Base-by-base conservation (phyloP, 108 stramenopile species). In the Skeletonema potamos region DNA sequence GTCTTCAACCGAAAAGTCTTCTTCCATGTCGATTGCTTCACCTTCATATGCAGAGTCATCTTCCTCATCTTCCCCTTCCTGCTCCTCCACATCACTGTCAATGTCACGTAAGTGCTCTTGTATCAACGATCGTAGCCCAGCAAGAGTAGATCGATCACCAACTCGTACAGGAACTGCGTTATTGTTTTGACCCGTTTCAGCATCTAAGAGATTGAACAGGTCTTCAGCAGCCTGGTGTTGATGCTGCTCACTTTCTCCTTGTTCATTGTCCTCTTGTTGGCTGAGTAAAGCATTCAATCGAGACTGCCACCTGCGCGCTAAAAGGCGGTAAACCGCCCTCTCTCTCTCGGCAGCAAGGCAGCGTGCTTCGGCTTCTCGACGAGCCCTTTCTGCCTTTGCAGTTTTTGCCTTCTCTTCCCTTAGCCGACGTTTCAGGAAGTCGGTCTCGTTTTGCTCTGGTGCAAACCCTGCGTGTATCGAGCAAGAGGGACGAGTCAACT, bases 231-330 rank as follows among this genome's bases (percentile, higher is more conserved):
- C 68, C 10, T 70, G 64, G 43, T 43, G 51, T 24, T 66, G 71
- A 41, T 71, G 46, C 18, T 63, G 66, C 54, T 43, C 66, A 57
- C 20, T 58, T 68, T 18, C 68, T 34, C 22, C 13, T 48, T 60
- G 65, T 57, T 51, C 37, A 2, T 26, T 37, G n/a, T 26, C 56
- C 10, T 10, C 57, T 56, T 67, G 71, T 60, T 70, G 72, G 34
- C 61, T 58, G 32, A 81, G 46, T 46, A 84, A 32, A 41, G 72
- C 77, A 54, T 80, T 73, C 15, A 92, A 54, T 24, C 86, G 89
- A 59, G 85, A 74, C 62, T 87, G 86, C 79, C 86, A 91, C 12
- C 87, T 74, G 6, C 84, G 65, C 32, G 90, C 89, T 29, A 93
- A 51, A 9, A 89, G 46, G 11, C 84, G 84, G 46, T 89, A 88